phyloP scores from a whole-genome alignment of 129 eudicot genomes.

The Cynara cardunculus region DNA sequence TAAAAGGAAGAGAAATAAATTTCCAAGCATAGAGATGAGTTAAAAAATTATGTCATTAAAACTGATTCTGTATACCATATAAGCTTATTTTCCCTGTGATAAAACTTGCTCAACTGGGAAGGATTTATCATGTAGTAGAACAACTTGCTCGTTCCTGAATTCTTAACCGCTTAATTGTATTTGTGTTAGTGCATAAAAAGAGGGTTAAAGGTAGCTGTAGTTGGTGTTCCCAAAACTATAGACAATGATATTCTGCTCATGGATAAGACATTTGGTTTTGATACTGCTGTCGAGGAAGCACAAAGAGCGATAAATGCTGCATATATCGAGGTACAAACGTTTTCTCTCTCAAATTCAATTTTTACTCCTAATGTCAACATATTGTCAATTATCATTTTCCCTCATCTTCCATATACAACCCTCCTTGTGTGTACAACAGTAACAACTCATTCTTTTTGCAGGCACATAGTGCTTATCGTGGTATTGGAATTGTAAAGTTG shows the following conservation, averaged over 20 bases:
- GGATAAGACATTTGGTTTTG: constrained; percentile 99
- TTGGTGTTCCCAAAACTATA: constrained; percentile 98
- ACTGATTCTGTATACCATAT: no score
- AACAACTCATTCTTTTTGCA: constrained; percentile 14
- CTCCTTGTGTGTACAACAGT: no score
- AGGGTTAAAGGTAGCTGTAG: constrained; percentile 81
- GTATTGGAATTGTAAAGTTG: constrained; percentile 88
- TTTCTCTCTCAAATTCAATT: not conserved
- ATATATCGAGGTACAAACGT: constrained; percentile 67
- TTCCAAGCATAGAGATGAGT: no score
- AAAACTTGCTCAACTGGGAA: not conserved
- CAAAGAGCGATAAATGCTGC: constrained; percentile 98
- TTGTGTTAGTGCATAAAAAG: constrained; percentile 67
- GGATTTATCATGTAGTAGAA: not conserved
- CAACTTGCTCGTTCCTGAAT: not conserved
- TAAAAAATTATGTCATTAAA: no score
- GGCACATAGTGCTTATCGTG: constrained; percentile 99
- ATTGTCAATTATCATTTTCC: not conserved
- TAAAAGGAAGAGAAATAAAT: no score
- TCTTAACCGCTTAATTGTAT: constrained; percentile 8
- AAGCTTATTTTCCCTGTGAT: no score
- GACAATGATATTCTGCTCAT: constrained; percentile 94
- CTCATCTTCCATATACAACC: no score
- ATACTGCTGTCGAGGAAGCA: constrained; percentile 98
- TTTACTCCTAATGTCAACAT: not conserved